Evolutionary conservation across 768 basidiomycete genomes (phyloP).

Genomic region (Psilocybe tampanensis): DNA sequence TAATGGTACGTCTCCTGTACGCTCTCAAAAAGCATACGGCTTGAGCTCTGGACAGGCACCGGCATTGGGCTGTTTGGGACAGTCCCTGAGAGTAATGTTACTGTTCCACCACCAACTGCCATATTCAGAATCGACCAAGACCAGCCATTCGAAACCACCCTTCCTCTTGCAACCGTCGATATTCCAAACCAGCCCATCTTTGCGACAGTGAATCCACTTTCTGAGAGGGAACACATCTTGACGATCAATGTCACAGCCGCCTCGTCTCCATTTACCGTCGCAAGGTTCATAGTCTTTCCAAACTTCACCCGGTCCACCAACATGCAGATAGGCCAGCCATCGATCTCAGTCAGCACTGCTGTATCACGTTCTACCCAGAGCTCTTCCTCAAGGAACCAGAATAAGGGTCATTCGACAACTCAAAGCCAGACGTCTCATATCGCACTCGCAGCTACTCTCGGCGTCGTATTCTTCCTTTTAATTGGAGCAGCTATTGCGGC

Average conservation of each 20-base stretch:
- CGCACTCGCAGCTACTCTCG: conserved; percentile 29
- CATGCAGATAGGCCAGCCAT: conserved; percentile 12
- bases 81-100: conserved; percentile 40
- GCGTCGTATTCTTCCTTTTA: conserved; percentile 23
- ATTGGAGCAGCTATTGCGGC: conserved; percentile 11
- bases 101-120: conserved; percentile 37
- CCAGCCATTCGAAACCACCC: conserved; percentile 33
- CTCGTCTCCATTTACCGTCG: conserved; percentile 40
- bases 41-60: conserved; percentile 34
- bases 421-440: conserved; percentile 3
- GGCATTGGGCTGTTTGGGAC: conserved; percentile 48
- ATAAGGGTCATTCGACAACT: background rate
- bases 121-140: conserved; percentile 40
- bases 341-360: background rate
- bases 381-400: background rate
- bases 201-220: conserved; percentile 25
- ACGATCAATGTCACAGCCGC: conserved; percentile 38
- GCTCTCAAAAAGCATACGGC: background rate
- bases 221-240: conserved; percentile 34
- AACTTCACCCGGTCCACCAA: conserved; percentile 9
- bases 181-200: conserved; percentile 47
- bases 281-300: conserved; percentile 41
- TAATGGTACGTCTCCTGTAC: conserved; percentile 29
- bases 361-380: background rate
- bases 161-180: conserved; percentile 33